Evolutionary conservation across 23 red algal genomes (phyloP).

Genomic region (Cyanidioschyzon merolae): DNA sequence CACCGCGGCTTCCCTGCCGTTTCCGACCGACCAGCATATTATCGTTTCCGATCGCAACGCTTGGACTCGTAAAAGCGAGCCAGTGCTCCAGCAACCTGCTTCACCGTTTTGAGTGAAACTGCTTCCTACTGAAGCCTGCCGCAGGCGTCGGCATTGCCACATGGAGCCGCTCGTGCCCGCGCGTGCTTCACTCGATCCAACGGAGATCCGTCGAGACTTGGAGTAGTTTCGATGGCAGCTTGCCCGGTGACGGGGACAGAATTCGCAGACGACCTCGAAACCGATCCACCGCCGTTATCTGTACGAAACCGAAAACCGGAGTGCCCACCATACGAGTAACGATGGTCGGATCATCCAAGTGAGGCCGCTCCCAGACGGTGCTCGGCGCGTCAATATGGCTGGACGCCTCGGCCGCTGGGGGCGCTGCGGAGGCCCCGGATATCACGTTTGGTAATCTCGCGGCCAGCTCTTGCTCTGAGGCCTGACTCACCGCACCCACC

Average conservation of each 20-base stretch:
- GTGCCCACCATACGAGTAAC: not conserved
- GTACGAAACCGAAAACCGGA: constrained; percentile 8
- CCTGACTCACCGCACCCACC: constrained; percentile 1
- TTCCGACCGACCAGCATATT: too few relatives aligned
- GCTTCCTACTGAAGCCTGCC: too few relatives aligned
- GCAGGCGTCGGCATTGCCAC: too few relatives aligned
- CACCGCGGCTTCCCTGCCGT: too few relatives aligned
- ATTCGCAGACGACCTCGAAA: not conserved
- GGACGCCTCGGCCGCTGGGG: not conserved
- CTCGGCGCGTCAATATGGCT: not conserved
- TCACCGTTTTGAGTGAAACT: too few relatives aligned
- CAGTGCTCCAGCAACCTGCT: too few relatives aligned
- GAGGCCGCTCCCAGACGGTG: not conserved
- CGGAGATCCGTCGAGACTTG: not conserved
- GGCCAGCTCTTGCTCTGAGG: not conserved
- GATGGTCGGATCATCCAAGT: not conserved
- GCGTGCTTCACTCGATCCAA: constrained; percentile 6
- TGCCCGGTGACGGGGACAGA: not conserved
- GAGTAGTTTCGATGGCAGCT: not conserved
- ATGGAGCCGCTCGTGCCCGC: too few relatives aligned
- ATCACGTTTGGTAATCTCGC: not conserved
- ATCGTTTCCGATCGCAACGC: too few relatives aligned
- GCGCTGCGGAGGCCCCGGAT: not conserved
- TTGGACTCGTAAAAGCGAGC: too few relatives aligned
- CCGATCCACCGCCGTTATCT: not conserved